These are phyloP conservation scores for Yamadazyma laniorum DNA, from an alignment of 805 yeast genomes.

Conservation along the genomic window DNA sequence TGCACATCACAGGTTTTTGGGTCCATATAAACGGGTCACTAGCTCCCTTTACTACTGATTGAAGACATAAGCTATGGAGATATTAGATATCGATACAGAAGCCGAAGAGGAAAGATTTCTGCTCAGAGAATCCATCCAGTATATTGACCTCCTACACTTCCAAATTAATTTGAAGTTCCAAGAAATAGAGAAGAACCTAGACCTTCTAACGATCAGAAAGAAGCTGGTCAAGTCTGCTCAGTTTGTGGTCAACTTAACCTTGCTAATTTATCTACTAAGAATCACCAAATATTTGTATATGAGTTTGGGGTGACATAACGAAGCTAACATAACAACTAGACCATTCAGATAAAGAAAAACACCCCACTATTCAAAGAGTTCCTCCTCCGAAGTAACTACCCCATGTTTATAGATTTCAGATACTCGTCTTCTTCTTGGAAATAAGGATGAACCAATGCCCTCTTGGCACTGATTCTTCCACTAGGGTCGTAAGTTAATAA, in stretches of 20 bases:
- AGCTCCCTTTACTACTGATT: too few relatives aligned
- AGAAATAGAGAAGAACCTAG: constrained; percentile 4
- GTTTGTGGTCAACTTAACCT: constrained; percentile 3
- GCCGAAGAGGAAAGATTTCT: neutral
- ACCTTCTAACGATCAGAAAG: neutral
- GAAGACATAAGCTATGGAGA: too few relatives aligned
- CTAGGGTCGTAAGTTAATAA: constrained; percentile 91
- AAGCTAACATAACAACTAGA: too few relatives aligned
- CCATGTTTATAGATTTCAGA: constrained; percentile 41
- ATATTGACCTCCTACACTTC: constrained; percentile 4
- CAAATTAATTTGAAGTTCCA: constrained; percentile 8
- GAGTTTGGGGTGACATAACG: neutral
- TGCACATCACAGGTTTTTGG: too few relatives aligned
- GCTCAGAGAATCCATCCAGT: constrained; percentile 5
- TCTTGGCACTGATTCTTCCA: constrained; percentile 86
- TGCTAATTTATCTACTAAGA: constrained; percentile 5
- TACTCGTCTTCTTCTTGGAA: constrained; percentile 54
- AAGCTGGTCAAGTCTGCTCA: constrained; percentile 1
- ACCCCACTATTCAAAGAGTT: too few relatives aligned
- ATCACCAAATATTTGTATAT: constrained; percentile 4
- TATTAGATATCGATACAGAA: too few relatives aligned
- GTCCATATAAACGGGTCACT: too few relatives aligned
- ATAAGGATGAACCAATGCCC: constrained; percentile 88
- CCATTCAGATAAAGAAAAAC: too few relatives aligned
- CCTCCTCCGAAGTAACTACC: too few relatives aligned